Base-by-base conservation (phyloP, 768 basidiomycete species). In the Phanerochaete carnosa region DNA sequence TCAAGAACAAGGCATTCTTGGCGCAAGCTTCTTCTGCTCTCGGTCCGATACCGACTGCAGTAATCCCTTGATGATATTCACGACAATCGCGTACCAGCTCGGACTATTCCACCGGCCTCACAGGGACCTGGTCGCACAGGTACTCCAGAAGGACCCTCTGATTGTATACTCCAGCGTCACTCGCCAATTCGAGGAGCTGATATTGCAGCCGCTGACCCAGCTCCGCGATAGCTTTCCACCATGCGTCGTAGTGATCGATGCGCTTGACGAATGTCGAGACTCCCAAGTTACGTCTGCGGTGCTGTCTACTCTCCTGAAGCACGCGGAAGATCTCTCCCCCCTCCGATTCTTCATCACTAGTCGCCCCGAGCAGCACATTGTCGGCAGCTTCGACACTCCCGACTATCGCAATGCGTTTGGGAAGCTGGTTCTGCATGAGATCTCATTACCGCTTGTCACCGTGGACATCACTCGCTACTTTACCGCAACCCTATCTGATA, bases 221-320 rank as follows among this genome's bases (percentile, higher is more conserved):
- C 13, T 49, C 3, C 39, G 8, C 6, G 9, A 15, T 3, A 25
- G 23, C 23, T 49, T 49, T 26, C 47, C 47, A 25, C 47, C 47
- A 5, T 49, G 47, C 5, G 57, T 52, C 8, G 23, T 66, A 29
- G 37, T 66, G 12, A 59, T 66, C 15, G 65, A 66, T 46, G 65
- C 65, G 15, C 39, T 66, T 7, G 65, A 66, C 45, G 65, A 66
- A 58, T 66, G 65, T 53, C 29, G 51, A 4, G 55, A 65, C 32
- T 22, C 43, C n/a, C 29, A 55, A 25, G 55, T 57, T 8, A 51
- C 57, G n/a, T 61, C 61, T 13, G 47, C 45, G 11, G 33, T 66
- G 19, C 52, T 66, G 32, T 43, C 45, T 12, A 45, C 45, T 22
- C 39, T 66, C 32, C 47, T 33, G 8, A n/a, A 39, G 19, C 30